Conservation (phyloP, 345 rosid genomes). For the Moricandia arvensis region DNA sequence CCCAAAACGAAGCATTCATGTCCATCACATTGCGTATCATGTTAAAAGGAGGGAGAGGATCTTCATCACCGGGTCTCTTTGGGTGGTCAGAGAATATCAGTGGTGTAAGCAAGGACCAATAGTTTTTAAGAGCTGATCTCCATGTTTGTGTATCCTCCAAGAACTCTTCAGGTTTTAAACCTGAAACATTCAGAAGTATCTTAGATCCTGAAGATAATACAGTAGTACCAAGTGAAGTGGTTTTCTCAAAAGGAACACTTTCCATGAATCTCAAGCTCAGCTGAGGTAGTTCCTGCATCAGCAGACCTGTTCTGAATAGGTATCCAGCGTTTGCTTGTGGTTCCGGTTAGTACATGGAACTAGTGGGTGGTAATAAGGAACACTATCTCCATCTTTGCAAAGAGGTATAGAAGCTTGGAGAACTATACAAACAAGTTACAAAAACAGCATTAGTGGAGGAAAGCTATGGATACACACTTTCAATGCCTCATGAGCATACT, state of each 20-base stretch:
- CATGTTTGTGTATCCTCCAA: slow-evolving; percentile 66
- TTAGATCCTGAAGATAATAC: too few relatives aligned
- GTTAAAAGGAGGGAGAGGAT: slow-evolving; percentile 91
- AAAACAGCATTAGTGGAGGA: not conserved
- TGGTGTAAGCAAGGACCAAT: slow-evolving; percentile 96
- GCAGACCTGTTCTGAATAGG: slow-evolving; percentile 82
- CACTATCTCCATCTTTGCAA: slow-evolving; percentile 69
- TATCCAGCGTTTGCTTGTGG: slow-evolving; percentile 78
- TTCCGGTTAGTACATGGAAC: slow-evolving; percentile 75
- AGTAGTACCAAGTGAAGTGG: too few relatives aligned
- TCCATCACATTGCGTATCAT: slow-evolving; percentile 99
- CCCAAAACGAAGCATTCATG: slow-evolving; percentile 92
- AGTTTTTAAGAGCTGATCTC: slow-evolving; percentile 73
- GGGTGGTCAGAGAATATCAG: slow-evolving; percentile 98
- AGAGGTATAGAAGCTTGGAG: slow-evolving; percentile 50
- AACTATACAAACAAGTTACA: slow-evolving; percentile 40
- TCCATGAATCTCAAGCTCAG: slow-evolving; percentile 77
- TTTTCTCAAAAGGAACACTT: too few relatives aligned
- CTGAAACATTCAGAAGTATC: too few relatives aligned
- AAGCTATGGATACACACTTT: too few relatives aligned
- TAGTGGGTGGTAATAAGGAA: slow-evolving; percentile 77
- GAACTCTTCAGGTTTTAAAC: slow-evolving; percentile 67
- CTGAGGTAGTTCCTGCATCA: slow-evolving; percentile 48
- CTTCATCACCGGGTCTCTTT: slow-evolving; percentile 98
- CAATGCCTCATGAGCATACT: slow-evolving; percentile 22